Conservation (phyloP, 768 basidiomycete species). For the Leccinum broughii region DNA sequence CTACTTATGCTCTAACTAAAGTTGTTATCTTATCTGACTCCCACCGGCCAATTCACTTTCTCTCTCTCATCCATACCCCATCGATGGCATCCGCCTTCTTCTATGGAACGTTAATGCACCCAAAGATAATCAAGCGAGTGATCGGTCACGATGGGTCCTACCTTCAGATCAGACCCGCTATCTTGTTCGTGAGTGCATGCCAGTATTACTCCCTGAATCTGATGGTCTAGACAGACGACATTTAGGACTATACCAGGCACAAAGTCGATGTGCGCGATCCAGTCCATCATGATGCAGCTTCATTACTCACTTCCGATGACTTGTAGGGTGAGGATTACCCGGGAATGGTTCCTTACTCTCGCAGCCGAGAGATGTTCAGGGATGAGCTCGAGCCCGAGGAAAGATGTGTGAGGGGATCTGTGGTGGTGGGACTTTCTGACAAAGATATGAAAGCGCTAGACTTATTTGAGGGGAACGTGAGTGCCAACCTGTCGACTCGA, state of each 20-base stretch:
- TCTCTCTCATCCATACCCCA: neutral
- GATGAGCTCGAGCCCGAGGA: conserved; percentile 60
- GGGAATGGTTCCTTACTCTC: conserved; percentile 64
- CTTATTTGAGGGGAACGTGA: conserved; percentile 77
- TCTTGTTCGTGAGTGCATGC: conserved; percentile 58
- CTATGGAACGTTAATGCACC: conserved; percentile 91
- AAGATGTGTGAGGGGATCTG: conserved; percentile 70
- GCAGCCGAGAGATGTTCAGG: conserved; percentile 48
- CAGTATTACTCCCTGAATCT: neutral
- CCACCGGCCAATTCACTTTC: neutral
- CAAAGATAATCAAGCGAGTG: conserved; percentile 75
- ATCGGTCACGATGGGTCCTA: conserved; percentile 65
- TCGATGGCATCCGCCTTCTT: conserved; percentile 62
- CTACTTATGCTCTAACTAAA: neutral
- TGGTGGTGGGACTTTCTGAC: conserved; percentile 70
- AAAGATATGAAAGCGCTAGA: conserved; percentile 71
- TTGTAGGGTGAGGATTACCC: conserved; percentile 75
- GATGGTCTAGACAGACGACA: neutral
- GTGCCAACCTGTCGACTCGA: conserved; percentile 21
- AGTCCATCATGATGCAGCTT: neutral
- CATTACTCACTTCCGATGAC: conserved; percentile 8
- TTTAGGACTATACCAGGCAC: conserved; percentile 78
- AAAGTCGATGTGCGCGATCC: conserved; percentile 57
- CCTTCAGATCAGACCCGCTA: conserved; percentile 69
- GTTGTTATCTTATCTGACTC: conserved; percentile 1